Evolutionary conservation across 2,329 filamentous ascomycete species (phyloP), one percentile per base, ranked within the genome.

Genomic region (Neonectria punicea): DNA sequence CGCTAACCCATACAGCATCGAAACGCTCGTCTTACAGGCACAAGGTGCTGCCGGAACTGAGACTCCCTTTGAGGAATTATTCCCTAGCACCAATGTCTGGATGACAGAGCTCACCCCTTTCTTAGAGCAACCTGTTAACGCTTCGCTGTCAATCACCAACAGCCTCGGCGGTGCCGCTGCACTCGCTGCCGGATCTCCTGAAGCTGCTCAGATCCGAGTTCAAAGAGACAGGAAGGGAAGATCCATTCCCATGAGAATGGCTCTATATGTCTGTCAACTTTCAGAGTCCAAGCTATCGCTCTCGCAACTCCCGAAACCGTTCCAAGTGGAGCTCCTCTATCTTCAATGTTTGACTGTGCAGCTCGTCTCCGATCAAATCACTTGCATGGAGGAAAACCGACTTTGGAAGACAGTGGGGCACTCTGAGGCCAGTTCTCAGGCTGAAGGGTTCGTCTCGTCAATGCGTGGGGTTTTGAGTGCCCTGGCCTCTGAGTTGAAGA

Each of bases 171-270:
- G 93, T 4, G 88, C 88, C 1, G 86, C 92, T 6, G 89, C 91
- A 68, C 80, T 97, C 3, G 83, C 91, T 0, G 76, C 80, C 11
- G 68, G 73, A 5, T 59, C 75, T 0, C 58, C 74, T 28, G 69
- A 64, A 50, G 66, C 67, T n/a, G n/a, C 67, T 8, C 55, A 62
- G 73, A 49, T 79, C 25, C 67, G 77, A 5, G 68, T 86, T 16
- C 75, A 81, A 34, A 84, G 90, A 47, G 94, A 97, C 75, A 82
- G 85, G 4, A 86, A 87, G 68, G 92, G 92, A 0, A 87, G 90
- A 34, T 93, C 93, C 2, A 83, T 92, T 58, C 89, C 93, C 1
- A 87, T 93, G 14, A 86, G 95, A 60, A 92, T 97, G 81, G 89
- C 91, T 1, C 83, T 91, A 53, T 97, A 94, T 76, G 86, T 89